A percentile compares a stretch with the other conserved stretches of the same genome.
These are phyloP conservation scores for Hibiscus syriacus DNA, from an alignment of 345 rosid genomes.

Conservation along the genomic window DNA sequence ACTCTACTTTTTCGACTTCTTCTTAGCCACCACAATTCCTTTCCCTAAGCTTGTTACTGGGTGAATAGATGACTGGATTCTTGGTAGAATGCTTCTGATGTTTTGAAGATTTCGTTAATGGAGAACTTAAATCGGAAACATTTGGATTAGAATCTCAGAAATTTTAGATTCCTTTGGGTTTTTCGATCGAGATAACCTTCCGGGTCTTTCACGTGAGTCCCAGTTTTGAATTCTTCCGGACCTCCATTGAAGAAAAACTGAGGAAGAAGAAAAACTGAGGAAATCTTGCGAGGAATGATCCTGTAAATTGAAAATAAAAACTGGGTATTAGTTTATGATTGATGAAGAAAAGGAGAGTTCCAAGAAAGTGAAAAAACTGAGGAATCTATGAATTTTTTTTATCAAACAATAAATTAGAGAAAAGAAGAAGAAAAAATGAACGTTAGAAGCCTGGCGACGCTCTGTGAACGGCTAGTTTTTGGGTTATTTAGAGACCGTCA, in stretches of 20 bases:
- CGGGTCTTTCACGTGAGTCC: conserved; percentile 59
- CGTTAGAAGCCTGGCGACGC: conserved; percentile 46
- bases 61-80: conserved; percentile 34
- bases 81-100: conserved; percentile 31
- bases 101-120: conserved; percentile 44
- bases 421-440: conserved; percentile 15
- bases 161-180: conserved; percentile 22
- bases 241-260: conserved; percentile 34
- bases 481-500: conserved; percentile 21
- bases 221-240: conserved; percentile 27
- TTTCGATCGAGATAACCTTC: conserved; percentile 27
- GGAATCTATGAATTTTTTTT: background rate
- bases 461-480: conserved; percentile 83
- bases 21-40: conserved; percentile 53
- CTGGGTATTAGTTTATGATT: conserved; percentile 11
- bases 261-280: conserved; percentile 4
- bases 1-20: background rate
- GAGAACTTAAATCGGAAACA: conserved; percentile 43
- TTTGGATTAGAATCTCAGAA: conserved; percentile 71
- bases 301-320: background rate
- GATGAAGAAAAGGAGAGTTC: conserved; percentile 6
- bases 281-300: conserved; percentile 4
- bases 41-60: conserved; percentile 61
- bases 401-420: conserved; percentile 1
- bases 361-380: conserved; percentile 10